phyloP scores from a whole-genome alignment of 1,284 basidiomycete genomes.

The Testicularia cyperi region DNA sequence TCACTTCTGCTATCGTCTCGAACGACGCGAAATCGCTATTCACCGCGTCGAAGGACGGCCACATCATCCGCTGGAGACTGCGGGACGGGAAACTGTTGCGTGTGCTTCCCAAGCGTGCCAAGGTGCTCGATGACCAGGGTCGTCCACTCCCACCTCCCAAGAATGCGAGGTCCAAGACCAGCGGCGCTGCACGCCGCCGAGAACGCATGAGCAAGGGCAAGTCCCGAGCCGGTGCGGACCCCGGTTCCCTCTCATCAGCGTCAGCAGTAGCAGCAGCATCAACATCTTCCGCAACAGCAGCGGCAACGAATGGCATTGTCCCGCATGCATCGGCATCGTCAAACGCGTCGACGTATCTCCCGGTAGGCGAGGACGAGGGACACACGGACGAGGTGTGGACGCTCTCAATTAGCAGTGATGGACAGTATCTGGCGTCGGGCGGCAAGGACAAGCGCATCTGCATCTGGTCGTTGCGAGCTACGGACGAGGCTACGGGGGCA shows the following conservation, averaged over 20 bases:
- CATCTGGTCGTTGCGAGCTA: constrained; percentile 36
- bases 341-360: constrained; percentile 11
- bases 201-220: constrained; percentile 13
- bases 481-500: not conserved
- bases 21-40: constrained; percentile 69
- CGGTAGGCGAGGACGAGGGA: constrained; percentile 64
- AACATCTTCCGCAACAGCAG: constrained; percentile 6
- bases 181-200: constrained; percentile 37
- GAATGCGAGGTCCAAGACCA: constrained; percentile 9
- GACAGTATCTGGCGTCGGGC: constrained; percentile 78
- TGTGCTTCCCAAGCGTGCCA: constrained; percentile 23
- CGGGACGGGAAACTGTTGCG: constrained; percentile 52
- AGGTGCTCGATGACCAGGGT: constrained; percentile 4
- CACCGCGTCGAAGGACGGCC: constrained; percentile 53
- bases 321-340: not conserved
- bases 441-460: constrained; percentile 72
- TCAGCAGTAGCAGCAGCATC: too few species aligned
- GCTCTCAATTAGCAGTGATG: constrained; percentile 82
- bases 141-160: constrained; percentile 2
- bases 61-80: constrained; percentile 52
- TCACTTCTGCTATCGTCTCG: constrained; percentile 75
- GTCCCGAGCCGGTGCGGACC: constrained; percentile 1
- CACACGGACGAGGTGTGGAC: constrained; percentile 83
- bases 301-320: constrained; percentile 1
- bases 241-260: too few species aligned